Evolutionary conservation across 495 filamentous ascomycete genomes (phyloP), one percentile per base, ranked within the genome.

Genomic region (Thermochaetoides thermophila): DNA sequence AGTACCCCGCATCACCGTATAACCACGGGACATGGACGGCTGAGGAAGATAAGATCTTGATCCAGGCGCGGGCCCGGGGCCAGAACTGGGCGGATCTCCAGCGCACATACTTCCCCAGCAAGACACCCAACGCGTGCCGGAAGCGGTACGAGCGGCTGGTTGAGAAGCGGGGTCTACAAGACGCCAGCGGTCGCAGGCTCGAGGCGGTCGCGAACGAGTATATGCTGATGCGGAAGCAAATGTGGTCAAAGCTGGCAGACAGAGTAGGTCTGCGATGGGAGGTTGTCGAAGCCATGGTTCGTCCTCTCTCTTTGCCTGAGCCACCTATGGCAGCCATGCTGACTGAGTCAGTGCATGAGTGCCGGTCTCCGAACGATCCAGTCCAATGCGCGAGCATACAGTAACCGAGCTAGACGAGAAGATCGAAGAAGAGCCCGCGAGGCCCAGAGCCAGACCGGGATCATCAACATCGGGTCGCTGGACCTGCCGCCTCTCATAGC

Each of bases 41-140:
- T 3, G 58, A 63, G 17, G 75, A 80, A 34, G 79, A 84, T 45
- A 61, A 69, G 39, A 63, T 64, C 14, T 59, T 84, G 24, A 62
- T 80, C 44, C 40, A 47, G 29, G 75, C 76, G 12, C 68, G 79
- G 24, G 61, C 69, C 10, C 59, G 66, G 39, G 71, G 73, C 22
- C 66, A 74, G 42, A 76, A 78, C 34, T 85, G 80, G 80, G 60
- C 62, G n/a, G 69, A 75, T 11, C 79, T 85, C 39, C 71, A 78
- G 35, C 58, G 57, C 20, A 59, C 56, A 14, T 64, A 78, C 56
- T 85, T 85, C 45, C 77, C 74, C 5, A 54, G 48, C 43, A 84
- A 84, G 53, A 77, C 76, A 12, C 63, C 76, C 12, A 85, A 85
- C 53, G 80, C 80, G 10, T 85, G 80, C 54, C 76, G 80, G 11